Evolutionary conservation across 306 rosid species (phyloP).

Genomic region (Cicer judaicum): DNA sequence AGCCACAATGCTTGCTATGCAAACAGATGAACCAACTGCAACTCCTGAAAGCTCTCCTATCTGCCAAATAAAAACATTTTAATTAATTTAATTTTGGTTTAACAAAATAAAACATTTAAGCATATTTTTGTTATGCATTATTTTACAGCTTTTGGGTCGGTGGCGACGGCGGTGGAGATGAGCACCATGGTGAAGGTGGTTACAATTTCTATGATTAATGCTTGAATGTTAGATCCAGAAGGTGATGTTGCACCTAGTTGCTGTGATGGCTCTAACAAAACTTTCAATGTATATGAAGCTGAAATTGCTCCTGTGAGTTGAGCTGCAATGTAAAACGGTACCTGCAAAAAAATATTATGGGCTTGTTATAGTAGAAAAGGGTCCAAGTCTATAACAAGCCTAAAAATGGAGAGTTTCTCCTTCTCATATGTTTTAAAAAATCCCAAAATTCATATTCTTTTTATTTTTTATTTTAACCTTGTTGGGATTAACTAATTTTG

Average conservation of each 20-base stretch:
- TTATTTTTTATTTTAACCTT: too few relatives aligned
- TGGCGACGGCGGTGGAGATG: constrained; percentile 71
- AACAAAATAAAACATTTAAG: not conserved
- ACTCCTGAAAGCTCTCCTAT: constrained; percentile 71
- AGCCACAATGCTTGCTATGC: constrained; percentile 80
- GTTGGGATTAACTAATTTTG: too few relatives aligned
- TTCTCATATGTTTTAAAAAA: too few relatives aligned
- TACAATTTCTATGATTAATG: constrained; percentile 70
- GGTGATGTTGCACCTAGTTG: constrained; percentile 71
- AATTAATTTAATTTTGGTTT: not conserved
- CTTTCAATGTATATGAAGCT: constrained; percentile 66
- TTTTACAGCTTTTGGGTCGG: constrained; percentile 77
- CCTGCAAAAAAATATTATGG: constrained; percentile 47
- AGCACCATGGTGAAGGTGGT: constrained; percentile 78
- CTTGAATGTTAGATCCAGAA: constrained; percentile 59
- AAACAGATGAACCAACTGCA: constrained; percentile 82
- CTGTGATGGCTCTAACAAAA: constrained; percentile 56
- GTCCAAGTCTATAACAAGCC: not conserved
- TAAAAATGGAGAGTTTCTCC: not conserved
- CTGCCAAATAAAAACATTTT: constrained; percentile 45
- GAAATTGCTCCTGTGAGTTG: constrained; percentile 75
- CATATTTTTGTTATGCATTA: not conserved
- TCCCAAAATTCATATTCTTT: too few relatives aligned
- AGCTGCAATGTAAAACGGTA: constrained; percentile 74
- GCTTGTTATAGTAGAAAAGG: not conserved